phyloP scores from a whole-genome alignment of 306 rosid genomes.

The Ormosia emarginata region DNA sequence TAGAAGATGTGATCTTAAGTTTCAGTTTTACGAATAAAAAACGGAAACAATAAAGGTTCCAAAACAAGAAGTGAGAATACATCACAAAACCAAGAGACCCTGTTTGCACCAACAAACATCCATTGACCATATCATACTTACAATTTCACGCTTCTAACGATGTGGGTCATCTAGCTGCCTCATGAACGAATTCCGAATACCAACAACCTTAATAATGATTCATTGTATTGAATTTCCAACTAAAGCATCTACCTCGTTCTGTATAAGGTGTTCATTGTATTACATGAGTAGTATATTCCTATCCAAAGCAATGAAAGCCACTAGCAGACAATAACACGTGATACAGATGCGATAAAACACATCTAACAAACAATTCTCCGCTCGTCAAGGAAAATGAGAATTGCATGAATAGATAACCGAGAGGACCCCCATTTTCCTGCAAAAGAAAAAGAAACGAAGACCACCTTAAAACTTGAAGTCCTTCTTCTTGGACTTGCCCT shows the following conservation, averaged over 20 bases:
- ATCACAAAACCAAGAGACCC: not conserved
- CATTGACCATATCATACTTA: not conserved
- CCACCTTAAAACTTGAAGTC: constrained; percentile 81
- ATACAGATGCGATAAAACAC: constrained; percentile 11
- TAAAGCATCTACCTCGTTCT: not conserved
- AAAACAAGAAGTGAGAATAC: not conserved
- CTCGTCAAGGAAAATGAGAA: constrained; percentile 17
- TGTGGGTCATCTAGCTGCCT: not conserved
- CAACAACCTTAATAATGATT: not conserved
- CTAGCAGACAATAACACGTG: not conserved
- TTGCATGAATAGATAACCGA: not conserved
- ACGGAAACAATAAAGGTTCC: not conserved
- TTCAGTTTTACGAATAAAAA: not conserved
- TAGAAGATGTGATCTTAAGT: not conserved
- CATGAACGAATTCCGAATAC: not conserved
- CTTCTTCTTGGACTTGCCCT: constrained; percentile 91
- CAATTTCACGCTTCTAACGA: not conserved
- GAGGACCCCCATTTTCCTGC: not conserved
- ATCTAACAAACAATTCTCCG: constrained; percentile 15
- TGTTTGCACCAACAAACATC: not conserved
- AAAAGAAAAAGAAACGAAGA: not conserved
- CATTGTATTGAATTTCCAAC: not conserved
- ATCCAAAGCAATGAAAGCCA: not conserved
- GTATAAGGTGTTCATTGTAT: not conserved
- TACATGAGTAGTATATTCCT: not conserved